Evolutionary conservation across 2,329 filamentous ascomycete genomes (phyloP), one percentile per base, ranked within the genome.

Genomic region (Cytospora piceicola): DNA sequence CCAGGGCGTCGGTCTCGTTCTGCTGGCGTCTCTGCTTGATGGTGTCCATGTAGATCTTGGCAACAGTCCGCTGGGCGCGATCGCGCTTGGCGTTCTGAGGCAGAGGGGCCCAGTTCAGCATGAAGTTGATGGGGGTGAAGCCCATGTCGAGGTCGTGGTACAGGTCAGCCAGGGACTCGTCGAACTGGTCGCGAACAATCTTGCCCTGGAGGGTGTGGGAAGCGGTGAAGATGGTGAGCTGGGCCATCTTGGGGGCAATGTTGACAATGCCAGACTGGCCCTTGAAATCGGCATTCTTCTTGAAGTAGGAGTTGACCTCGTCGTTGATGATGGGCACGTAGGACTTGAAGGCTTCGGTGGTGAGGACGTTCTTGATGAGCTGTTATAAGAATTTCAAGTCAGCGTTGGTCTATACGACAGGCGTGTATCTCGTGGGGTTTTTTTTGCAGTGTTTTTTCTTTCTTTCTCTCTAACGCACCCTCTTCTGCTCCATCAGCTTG

Each of bases 401-500:
- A 51, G 53, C 12, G 27, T 27, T 14, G 17, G 46, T 69, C 74
- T 3, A 6, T 56, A 64, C 70, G 36, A 57, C 29, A 9, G 6
- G 5, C 0, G 5, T 5, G 15, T 17, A 17, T 2, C 6, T 24
- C 22, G 57, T 24, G 4, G n/a, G n/a, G n/a, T n/a, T 22, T 22
- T 29, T 27, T 9, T 27, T 39, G 7, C n/a, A n/a, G n/a, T n/a
- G n/a, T n/a, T n/a, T n/a, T n/a, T n/a, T n/a, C n/a, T n/a, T n/a
- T n/a, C n/a, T n/a, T n/a, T n/a, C n/a, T n/a, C n/a, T n/a, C n/a
- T n/a, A n/a, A 51, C 66, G 24, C 29, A 90, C 88, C 84, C 91
- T 93, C 82, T 94, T 94, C 79, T 95, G 92, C 79, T 95, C 91
- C 90, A 94, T 94, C 68, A 94, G 83, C 77, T 93, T 93, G 56